phyloP scores from a whole-genome alignment of 345 rosid genomes.

The Nasturtium officinale region DNA sequence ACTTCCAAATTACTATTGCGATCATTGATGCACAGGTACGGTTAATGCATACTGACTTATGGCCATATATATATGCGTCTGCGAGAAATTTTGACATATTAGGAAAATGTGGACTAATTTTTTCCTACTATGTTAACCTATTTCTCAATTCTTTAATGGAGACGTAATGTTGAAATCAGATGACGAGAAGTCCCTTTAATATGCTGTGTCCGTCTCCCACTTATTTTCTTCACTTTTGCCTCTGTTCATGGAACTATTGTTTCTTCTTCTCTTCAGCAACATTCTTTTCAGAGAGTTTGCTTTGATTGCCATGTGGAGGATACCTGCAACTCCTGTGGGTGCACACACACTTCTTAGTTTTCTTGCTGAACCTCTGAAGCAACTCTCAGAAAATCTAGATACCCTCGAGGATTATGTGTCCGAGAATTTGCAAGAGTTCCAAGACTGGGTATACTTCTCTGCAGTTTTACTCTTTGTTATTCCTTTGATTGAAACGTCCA shows the following conservation, averaged over 20 bases:
- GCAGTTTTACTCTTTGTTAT: constrained; percentile 21
- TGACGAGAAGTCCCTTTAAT: neutral
- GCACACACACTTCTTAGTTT: constrained; percentile 87
- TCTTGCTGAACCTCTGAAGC: constrained; percentile 99
- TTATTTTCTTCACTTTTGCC: constrained; percentile 20
- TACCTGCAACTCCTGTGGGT: constrained; percentile 95
- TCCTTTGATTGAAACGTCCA: constrained; percentile 15
- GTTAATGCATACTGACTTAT: constrained; percentile 6
- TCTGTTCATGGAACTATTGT: constrained; percentile 23
- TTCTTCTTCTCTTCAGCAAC: constrained; percentile 56
- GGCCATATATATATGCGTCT: neutral
- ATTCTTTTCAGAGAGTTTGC: constrained; percentile 93
- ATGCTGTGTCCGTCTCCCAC: neutral
- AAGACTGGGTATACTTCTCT: constrained; percentile 78
- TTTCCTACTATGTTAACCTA: constrained; percentile 10
- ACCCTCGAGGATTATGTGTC: constrained; percentile 62
- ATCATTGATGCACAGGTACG: constrained; percentile 88
- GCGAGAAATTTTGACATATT: constrained; percentile 1
- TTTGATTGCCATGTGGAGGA: constrained; percentile 97
- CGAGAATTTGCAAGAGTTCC: constrained; percentile 83
- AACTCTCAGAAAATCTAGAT: constrained; percentile 72
- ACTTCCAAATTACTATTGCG: constrained; percentile 72
- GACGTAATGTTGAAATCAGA: neutral
- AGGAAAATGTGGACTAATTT: constrained; percentile 8
- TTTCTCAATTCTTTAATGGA: constrained; percentile 3